A percentile compares a stretch with the other conserved stretches of the same genome.
Conservation (phyloP, 805 yeast species). For the Ogataea saltuana region DNA sequence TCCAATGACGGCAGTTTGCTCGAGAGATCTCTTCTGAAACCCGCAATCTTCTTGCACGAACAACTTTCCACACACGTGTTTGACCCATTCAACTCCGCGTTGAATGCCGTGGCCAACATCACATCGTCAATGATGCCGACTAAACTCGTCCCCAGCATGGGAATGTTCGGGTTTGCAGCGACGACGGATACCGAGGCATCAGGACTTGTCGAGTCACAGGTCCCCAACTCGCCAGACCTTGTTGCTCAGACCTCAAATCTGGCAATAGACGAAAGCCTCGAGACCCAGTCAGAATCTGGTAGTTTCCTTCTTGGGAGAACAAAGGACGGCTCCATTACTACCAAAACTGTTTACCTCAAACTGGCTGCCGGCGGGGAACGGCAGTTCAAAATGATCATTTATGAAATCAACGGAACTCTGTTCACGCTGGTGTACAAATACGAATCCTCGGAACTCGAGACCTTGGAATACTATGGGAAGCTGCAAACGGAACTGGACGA, state of each 20-base stretch:
- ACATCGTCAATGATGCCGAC: constrained; percentile 23
- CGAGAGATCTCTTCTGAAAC: constrained; percentile 33
- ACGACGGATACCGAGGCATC: too few species aligned
- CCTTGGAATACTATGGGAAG: constrained; percentile 10
- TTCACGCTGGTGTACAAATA: constrained; percentile 25
- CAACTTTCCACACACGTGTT: constrained; percentile 31
- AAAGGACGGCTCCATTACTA: constrained; percentile 19
- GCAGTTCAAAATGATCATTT: constrained; percentile 25
- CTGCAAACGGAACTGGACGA: constrained; percentile 23
- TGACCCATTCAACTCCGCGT: constrained; percentile 32
- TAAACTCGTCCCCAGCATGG: constrained; percentile 11
- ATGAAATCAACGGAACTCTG: constrained; percentile 34
- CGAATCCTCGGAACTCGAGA: background rate
- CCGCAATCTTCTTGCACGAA: constrained; percentile 32
- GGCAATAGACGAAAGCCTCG: constrained; percentile 15
- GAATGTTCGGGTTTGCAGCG: constrained; percentile 18
- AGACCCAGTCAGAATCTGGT: constrained; percentile 22
- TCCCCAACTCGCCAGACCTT: too few species aligned
- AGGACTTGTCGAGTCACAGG: background rate
- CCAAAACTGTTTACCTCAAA: constrained; percentile 18
- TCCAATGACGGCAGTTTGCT: constrained; percentile 25
- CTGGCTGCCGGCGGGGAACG: constrained; percentile 1
- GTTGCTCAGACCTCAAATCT: too few species aligned
- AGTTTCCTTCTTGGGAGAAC: constrained; percentile 29
- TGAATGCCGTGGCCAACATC: constrained; percentile 27